Evolutionary conservation across 2,329 filamentous ascomycete genomes (phyloP).

Genomic region (Daldinia sp.): DNA sequence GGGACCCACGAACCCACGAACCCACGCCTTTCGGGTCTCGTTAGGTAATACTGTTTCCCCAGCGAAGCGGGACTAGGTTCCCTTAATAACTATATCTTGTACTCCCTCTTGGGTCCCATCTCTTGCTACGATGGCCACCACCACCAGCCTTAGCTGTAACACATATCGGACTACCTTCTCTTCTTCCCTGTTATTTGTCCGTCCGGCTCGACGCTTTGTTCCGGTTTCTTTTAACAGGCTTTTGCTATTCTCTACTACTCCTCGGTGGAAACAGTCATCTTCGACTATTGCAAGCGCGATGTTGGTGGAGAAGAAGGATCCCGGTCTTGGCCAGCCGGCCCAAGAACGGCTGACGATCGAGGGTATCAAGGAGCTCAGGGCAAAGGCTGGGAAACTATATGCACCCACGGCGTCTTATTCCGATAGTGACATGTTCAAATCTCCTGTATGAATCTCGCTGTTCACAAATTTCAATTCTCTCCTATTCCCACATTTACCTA

Average conservation of each 20-base stretch:
- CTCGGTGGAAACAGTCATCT: slow-evolving; percentile 21
- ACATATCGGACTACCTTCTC: not conserved
- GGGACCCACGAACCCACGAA: not conserved
- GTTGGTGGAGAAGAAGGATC: slow-evolving; percentile 39
- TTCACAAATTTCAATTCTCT: slow-evolving; percentile 7
- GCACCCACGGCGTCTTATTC: slow-evolving; percentile 82
- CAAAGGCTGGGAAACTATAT: slow-evolving; percentile 77
- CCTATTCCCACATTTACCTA: too few relatives aligned
- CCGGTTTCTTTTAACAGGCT: slow-evolving; percentile 11
- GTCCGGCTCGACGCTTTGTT: slow-evolving; percentile 16
- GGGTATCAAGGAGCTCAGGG: slow-evolving; percentile 75
- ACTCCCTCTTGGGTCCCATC: not conserved
- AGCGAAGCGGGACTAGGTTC: too few relatives aligned
- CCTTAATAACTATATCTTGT: not conserved
- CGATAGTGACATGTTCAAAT: slow-evolving; percentile 87
- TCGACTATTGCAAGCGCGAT: slow-evolving; percentile 43
- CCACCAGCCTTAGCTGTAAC: not conserved
- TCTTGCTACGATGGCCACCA: too few relatives aligned
- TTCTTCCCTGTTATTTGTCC: slow-evolving; percentile 28
- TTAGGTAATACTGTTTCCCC: not conserved
- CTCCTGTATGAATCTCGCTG: slow-evolving; percentile 64
- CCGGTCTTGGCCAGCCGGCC: slow-evolving; percentile 41
- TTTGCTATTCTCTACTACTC: slow-evolving; percentile 29
- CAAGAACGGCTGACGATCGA: slow-evolving; percentile 67
- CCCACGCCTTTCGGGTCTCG: not conserved